These are phyloP conservation scores for Paecilomyces variotii DNA, from an alignment of 2,329 filamentous ascomycete species.

Conservation along the genomic window DNA sequence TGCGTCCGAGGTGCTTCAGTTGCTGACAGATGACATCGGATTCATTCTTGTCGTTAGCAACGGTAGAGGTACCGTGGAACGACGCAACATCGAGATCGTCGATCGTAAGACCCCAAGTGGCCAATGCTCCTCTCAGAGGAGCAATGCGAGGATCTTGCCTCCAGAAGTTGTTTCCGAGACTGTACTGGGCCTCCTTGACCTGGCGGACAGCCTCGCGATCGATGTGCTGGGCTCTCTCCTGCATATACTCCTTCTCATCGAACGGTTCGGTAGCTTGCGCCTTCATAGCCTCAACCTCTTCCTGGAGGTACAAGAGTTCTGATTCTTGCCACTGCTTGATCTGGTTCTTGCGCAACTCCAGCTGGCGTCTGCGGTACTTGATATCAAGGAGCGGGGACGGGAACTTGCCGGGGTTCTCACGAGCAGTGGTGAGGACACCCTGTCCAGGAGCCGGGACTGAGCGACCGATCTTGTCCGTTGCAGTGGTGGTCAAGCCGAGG, in stretches of 20 bases:
- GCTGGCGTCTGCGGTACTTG: conserved; percentile 91
- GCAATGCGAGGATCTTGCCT: conserved; percentile 90
- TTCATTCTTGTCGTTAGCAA: conserved; percentile 99
- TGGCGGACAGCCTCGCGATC: conserved; percentile 81
- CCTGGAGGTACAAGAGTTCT: conserved; percentile 84
- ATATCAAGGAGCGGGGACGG: conserved; percentile 93
- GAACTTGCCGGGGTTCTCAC: conserved; percentile 84
- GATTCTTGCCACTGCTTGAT: conserved; percentile 96
- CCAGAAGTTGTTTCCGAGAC: conserved; percentile 98
- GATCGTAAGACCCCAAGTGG: conserved; percentile 95
- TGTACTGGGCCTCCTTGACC: conserved; percentile 85
- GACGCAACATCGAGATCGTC: conserved; percentile 93
- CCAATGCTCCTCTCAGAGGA: conserved; percentile 88
- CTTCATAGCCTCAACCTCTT: conserved; percentile 89
- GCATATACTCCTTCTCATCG: conserved; percentile 74
- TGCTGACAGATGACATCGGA: conserved; percentile 96
- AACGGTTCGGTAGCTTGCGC: conserved; percentile 62
- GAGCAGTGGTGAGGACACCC: conserved; percentile 91
- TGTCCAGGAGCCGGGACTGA: conserved; percentile 94
- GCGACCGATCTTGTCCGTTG: conserved; percentile 97
- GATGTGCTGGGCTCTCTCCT: conserved; percentile 78
- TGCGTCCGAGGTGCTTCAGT: conserved; percentile 85
- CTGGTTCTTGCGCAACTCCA: conserved; percentile 86
- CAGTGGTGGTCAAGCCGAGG: conserved; percentile 85
- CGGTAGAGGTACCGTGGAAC: conserved; percentile 97